Evolutionary conservation across 306 rosid genomes (phyloP).

Genomic region (Gillenia trifoliata): DNA sequence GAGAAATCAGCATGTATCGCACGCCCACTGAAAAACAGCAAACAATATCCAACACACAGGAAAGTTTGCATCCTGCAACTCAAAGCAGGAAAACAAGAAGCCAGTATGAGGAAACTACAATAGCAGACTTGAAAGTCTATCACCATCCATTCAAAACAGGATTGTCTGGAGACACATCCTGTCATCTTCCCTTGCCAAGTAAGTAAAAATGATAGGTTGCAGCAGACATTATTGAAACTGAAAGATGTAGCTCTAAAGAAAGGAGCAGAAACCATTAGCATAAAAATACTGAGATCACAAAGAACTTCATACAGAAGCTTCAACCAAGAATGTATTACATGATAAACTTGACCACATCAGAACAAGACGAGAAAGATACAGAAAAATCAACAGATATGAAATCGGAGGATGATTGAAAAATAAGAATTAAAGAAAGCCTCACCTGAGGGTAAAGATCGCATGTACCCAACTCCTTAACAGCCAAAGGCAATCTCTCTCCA

Average conservation of each 20-base stretch:
- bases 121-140: background rate
- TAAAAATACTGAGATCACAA: background rate
- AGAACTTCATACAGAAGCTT: background rate
- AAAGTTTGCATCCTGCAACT: background rate
- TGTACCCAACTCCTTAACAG: slow-evolving; percentile 94
- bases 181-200: background rate
- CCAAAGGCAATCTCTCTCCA: slow-evolving; percentile 96
- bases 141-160: background rate
- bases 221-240: background rate
- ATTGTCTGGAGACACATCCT: background rate
- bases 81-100: background rate
- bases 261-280: background rate
- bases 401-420: background rate
- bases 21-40: background rate
- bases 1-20: slow-evolving; percentile 8
- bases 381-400: background rate
- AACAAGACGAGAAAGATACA: background rate
- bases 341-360: background rate
- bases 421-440: slow-evolving; percentile 6
- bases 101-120: background rate
- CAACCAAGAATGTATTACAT: background rate
- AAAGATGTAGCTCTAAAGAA: background rate
- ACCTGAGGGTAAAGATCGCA: slow-evolving; percentile 99
- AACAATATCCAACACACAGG: background rate
- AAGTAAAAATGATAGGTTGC: background rate